phyloP scores from a whole-genome alignment of 2,329 filamentous ascomycete genomes.

The Zymoseptoria brevis region DNA sequence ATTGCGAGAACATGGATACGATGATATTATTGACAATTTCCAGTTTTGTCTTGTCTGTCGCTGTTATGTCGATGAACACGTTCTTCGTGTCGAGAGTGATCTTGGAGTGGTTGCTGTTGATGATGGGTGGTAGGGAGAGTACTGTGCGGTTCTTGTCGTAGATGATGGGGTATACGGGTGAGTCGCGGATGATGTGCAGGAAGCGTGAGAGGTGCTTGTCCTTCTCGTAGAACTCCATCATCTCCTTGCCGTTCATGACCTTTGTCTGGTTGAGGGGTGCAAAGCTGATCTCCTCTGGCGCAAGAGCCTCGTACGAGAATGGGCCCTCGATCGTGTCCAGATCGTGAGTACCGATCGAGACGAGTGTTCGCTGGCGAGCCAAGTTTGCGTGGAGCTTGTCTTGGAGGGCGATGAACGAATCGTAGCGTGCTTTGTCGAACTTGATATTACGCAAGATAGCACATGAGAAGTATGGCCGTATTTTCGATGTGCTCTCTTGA shows the following conservation, averaged over 20 bases:
- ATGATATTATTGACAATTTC: conserved; percentile 94
- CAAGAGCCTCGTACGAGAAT: conserved; percentile 90
- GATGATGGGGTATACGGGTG: conserved; percentile 90
- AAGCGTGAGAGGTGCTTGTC: conserved; percentile 87
- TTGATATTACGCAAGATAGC: conserved; percentile 84
- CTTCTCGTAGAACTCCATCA: conserved; percentile 92
- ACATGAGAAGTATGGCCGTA: conserved; percentile 81
- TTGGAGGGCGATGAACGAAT: conserved; percentile 94
- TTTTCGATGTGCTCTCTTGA: conserved; percentile 53
- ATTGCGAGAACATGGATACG: conserved; percentile 93
- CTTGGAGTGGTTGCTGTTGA: conserved; percentile 95
- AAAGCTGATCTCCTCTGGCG: conserved; percentile 90
- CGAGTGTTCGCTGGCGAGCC: conserved; percentile 82
- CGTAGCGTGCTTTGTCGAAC: conserved; percentile 85
- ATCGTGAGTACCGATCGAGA: conserved; percentile 97
- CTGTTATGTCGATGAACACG: conserved; percentile 94
- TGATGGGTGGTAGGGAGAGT: conserved; percentile 92
- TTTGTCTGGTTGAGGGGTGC: conserved; percentile 82
- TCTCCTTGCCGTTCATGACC: conserved; percentile 74
- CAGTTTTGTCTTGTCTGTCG: conserved; percentile 89
- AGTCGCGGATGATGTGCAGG: conserved; percentile 89
- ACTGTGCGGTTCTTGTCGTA: conserved; percentile 81
- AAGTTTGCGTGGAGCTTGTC: conserved; percentile 98
- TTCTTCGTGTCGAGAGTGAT: conserved; percentile 87
- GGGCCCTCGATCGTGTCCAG: conserved; percentile 87